A percentile compares a stretch with the other conserved stretches of the same genome.
These are phyloP conservation scores for Tetrapyrgos nigripes DNA, from an alignment of 1,284 basidiomycete genomes.

Conservation along the genomic window DNA sequence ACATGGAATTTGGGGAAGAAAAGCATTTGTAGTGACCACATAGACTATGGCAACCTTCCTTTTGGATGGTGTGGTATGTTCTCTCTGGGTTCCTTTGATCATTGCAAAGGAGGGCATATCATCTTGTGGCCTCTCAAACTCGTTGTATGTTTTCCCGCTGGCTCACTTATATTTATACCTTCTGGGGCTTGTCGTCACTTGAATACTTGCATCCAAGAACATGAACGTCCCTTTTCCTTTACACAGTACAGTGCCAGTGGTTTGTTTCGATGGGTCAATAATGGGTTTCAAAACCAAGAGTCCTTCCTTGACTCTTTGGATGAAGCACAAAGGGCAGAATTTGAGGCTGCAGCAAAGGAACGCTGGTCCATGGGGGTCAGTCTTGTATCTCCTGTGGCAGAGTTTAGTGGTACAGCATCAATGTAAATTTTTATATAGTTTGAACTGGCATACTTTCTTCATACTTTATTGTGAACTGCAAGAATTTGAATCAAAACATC, in stretches of 20 bases:
- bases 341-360: neutral
- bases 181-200: slow-evolving; percentile 22
- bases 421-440: too few species aligned
- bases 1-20: slow-evolving; percentile 8
- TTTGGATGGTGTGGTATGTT: slow-evolving; percentile 4
- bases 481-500: too few species aligned
- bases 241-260: slow-evolving; percentile 27
- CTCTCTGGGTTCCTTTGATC: slow-evolving; percentile 28
- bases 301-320: neutral
- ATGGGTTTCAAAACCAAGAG: slow-evolving; percentile 16
- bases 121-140: slow-evolving; percentile 28
- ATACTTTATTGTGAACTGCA: too few species aligned
- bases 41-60: slow-evolving; percentile 7
- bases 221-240: neutral
- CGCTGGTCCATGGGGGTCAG: neutral
- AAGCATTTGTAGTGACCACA: slow-evolving; percentile 1
- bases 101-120: slow-evolving; percentile 28
- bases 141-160: slow-evolving; percentile 28
- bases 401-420: neutral
- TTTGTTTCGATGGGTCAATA: slow-evolving; percentile 29
- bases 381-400: neutral
- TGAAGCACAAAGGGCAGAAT: too few species aligned
- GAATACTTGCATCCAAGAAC: neutral
- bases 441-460: too few species aligned
- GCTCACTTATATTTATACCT: slow-evolving; percentile 28